phyloP scores from a whole-genome alignment of 2,329 filamentous ascomycete species.

The Pseudocercospora vitis region DNA sequence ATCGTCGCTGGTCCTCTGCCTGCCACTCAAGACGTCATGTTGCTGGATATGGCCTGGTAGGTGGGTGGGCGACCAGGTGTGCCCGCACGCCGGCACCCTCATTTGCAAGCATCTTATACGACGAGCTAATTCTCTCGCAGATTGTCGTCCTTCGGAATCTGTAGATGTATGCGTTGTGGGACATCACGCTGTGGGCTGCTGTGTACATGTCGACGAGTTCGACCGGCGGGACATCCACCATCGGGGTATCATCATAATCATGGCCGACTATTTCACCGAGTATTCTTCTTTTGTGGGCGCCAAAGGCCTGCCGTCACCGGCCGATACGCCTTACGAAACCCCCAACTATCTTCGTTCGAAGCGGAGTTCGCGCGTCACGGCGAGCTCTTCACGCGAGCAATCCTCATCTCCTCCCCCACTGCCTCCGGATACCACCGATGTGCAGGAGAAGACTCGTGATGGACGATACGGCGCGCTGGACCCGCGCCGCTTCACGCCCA shows the following conservation, averaged over 20 bases:
- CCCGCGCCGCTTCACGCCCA: conserved; percentile 90
- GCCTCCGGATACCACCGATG: conserved; percentile 46
- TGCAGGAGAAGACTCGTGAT: conserved; percentile 49
- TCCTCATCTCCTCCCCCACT: conserved; percentile 60
- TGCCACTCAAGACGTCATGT: conserved; percentile 10
- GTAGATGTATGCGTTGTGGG: conserved; percentile 21
- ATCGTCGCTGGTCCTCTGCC: not conserved
- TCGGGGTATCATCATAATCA: conserved; percentile 15
- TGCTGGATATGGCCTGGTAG: conserved; percentile 8
- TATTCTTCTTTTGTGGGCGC: conserved; percentile 49
- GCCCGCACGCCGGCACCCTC: conserved; percentile 1
- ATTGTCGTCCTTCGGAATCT: conserved; percentile 13
- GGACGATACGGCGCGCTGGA: conserved; percentile 68
- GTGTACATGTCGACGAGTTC: conserved; percentile 6
- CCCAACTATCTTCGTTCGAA: conserved; percentile 56
- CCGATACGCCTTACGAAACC: conserved; percentile 70
- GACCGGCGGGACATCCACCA: not conserved
- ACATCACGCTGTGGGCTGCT: conserved; percentile 35
- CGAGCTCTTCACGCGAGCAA: conserved; percentile 62
- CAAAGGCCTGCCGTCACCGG: conserved; percentile 66
- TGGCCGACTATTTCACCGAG: conserved; percentile 50
- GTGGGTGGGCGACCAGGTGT: conserved; percentile 3
- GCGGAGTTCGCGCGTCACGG: conserved; percentile 56
- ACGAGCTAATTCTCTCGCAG: conserved; percentile 12
- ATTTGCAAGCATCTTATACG: conserved; percentile 3